Evolutionary conservation across 768 basidiomycete species (phyloP).

Genomic region (Porpolomopsis calyptriformis): DNA sequence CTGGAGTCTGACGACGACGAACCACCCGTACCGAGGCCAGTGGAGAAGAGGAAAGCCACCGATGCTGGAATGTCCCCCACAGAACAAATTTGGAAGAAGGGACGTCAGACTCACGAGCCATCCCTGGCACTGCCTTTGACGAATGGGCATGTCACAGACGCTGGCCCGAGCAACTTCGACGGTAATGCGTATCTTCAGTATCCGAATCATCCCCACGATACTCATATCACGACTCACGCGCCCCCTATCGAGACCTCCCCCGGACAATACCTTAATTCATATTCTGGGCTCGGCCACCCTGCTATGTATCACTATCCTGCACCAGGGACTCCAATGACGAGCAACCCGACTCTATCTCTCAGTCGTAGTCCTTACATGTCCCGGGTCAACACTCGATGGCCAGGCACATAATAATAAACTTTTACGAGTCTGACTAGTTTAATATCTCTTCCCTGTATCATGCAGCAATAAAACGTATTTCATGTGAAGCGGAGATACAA

Average conservation of each 20-base stretch:
- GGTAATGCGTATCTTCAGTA: slow-evolving; percentile 1
- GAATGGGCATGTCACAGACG: background rate
- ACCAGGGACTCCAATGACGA: background rate
- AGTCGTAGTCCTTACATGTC: background rate
- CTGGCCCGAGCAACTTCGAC: background rate
- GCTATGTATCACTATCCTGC: background rate
- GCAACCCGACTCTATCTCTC: background rate
- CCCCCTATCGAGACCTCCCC: background rate
- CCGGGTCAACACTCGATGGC: slow-evolving; percentile 1
- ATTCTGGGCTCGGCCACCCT: background rate
- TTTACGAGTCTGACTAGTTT: no score
- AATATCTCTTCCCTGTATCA: no score
- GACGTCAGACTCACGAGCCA: slow-evolving; percentile 23
- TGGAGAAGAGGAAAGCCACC: slow-evolving; percentile 51
- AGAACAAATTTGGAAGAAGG: slow-evolving; percentile 70
- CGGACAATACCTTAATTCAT: background rate
- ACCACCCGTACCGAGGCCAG: slow-evolving; percentile 22
- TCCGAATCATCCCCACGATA: background rate
- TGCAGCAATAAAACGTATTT: no score
- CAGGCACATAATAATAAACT: background rate
- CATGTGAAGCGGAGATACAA: slow-evolving; percentile 37
- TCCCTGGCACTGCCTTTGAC: background rate
- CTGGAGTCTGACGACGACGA: slow-evolving; percentile 71
- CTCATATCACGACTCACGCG: background rate
- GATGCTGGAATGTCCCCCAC: slow-evolving; percentile 45